phyloP scores from a whole-genome alignment of 345 rosid species.

The Barbarea vulgaris region DNA sequence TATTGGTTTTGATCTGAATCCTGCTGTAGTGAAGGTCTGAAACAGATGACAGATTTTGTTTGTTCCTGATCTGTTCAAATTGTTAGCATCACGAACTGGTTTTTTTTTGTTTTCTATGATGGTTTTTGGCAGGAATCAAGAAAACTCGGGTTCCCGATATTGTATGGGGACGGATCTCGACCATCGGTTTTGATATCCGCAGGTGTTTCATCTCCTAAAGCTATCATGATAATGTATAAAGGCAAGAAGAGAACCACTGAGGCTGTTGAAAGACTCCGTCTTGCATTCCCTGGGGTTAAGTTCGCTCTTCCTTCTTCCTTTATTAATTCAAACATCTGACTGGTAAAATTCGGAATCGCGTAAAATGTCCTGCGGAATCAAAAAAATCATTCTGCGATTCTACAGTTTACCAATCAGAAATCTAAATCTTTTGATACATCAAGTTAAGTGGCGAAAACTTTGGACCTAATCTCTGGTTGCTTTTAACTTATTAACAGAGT shows the following conservation, averaged over 20 bases:
- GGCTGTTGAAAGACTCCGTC: constrained; percentile 88
- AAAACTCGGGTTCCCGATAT: constrained; percentile 81
- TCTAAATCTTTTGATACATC: not conserved
- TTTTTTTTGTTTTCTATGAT: not conserved
- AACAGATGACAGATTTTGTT: constrained; percentile 15
- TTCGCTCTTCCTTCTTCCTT: constrained; percentile 31
- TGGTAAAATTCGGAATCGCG: not conserved
- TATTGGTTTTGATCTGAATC: constrained; percentile 91
- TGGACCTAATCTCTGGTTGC: constrained; percentile 9
- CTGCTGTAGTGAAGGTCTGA: constrained; percentile 81
- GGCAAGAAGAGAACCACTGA: constrained; percentile 77
- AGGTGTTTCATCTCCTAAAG: constrained; percentile 84
- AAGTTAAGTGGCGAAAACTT: not conserved
- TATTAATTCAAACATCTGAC: not conserved
- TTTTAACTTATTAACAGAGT: constrained; percentile 48
- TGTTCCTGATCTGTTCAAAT: not conserved
- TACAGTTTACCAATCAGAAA: too few relatives aligned
- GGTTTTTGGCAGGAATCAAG: constrained; percentile 58
- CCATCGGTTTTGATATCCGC: constrained; percentile 89
- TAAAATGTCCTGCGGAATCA: not conserved
- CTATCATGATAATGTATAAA: constrained; percentile 90
- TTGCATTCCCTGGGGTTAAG: constrained; percentile 78
- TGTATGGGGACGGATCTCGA: constrained; percentile 91
- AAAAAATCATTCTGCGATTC: too few relatives aligned
- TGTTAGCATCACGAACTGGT: not conserved